These are phyloP conservation scores for Arthrobotrys megalospora DNA, from an alignment of 2,329 filamentous ascomycete species.

Conservation along the genomic window DNA sequence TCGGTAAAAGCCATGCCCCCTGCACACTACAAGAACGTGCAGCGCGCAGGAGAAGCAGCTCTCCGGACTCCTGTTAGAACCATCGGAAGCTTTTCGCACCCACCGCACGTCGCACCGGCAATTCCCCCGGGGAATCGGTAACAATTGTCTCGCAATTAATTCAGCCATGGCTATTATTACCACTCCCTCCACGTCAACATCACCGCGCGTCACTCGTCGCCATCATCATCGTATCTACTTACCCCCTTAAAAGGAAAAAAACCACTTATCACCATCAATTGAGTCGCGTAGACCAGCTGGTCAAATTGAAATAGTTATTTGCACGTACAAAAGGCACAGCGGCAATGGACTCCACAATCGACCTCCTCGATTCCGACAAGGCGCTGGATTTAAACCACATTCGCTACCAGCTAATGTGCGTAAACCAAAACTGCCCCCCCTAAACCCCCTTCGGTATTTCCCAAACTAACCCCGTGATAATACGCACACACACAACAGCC, in stretches of 20 bases:
- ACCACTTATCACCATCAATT: neutral
- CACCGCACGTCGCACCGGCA: neutral
- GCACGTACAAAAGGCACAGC: neutral
- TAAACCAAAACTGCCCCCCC: conserved; percentile 56
- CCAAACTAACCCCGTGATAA: neutral
- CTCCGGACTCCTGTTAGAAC: too few species aligned
- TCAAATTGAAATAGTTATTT: neutral
- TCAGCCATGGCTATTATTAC: conserved; percentile 13
- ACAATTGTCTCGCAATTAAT: neutral
- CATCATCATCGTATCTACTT: neutral
- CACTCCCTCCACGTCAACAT: neutral
- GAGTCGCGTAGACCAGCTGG: neutral
- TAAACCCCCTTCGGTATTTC: conserved; percentile 45
- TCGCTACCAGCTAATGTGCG: conserved; percentile 91
- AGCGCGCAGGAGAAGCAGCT: too few species aligned
- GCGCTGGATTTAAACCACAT: conserved; percentile 92
- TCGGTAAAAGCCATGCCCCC: neutral
- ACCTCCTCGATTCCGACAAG: conserved; percentile 85
- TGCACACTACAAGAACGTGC: too few species aligned
- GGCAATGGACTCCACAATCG: conserved; percentile 89
- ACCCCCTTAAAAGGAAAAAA: conserved; percentile 18
- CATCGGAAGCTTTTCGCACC: too few species aligned
- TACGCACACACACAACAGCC: too few species aligned
- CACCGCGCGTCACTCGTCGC: conserved; percentile 1
- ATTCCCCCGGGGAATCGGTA: neutral